These are phyloP conservation scores for Ulmus americana DNA, from an alignment of 331 rosid genomes.

Conservation along the genomic window DNA sequence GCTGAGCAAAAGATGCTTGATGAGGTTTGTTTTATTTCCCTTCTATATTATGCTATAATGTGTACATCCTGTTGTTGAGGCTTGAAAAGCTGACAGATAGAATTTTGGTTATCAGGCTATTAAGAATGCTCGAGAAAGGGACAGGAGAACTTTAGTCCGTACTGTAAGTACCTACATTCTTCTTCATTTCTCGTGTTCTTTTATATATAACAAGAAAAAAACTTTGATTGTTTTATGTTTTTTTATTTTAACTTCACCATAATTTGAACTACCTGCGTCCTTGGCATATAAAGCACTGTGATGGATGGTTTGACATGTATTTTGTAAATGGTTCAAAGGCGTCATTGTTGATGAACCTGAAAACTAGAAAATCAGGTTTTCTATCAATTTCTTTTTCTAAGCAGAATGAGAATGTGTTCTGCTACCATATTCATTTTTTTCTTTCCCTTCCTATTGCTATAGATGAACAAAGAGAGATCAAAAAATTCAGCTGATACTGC, in stretches of 20 bases:
- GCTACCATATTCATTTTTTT: background rate
- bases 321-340: too few species aligned
- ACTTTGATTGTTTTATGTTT: background rate
- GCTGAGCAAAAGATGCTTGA: conserved; percentile 82
- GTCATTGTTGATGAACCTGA: background rate
- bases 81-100: conserved; percentile 12
- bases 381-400: background rate
- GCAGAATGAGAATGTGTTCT: background rate
- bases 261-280: too few species aligned
- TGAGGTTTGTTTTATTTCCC: conserved; percentile 40
- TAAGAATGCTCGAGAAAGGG: conserved; percentile 81
- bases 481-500: conserved; percentile 30
- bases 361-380: background rate
- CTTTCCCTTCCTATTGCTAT: conserved; percentile 17
- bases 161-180: conserved; percentile 52
- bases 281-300: too few species aligned
- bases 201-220: background rate
- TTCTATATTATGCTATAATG: background rate
- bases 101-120: conserved; percentile 50
- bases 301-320: too few species aligned
- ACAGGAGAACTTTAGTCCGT: conserved; percentile 63
- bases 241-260: too few species aligned
- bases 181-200: background rate
- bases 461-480: conserved; percentile 66
- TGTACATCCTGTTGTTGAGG: background rate